Base-by-base conservation (phyloP, 1,139 yeast species). In the Suhomyces atakaporum region DNA sequence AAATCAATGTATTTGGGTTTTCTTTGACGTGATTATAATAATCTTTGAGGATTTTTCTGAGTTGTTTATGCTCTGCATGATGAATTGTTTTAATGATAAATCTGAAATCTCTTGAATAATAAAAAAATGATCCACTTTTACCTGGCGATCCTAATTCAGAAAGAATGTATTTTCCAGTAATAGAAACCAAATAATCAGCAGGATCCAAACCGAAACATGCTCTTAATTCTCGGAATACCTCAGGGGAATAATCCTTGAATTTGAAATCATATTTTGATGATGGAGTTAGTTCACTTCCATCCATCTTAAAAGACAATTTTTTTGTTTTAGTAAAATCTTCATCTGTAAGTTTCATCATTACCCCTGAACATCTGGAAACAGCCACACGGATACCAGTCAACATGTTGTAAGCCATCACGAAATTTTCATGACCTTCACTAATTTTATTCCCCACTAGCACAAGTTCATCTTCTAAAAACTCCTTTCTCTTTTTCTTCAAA, bases 101-200 rank as follows among this genome's bases (percentile, higher is more conserved):
- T 45, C 94, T 75, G 63, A 84, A 90, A 63, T 94, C 98, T 46
- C 96, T 73, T 9, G 97, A 88, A 60, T 85, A 94, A 63, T 92
- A 94, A 56, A 94, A 94, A 55, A 92, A 90, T 0, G 97, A 88
- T 0, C 98, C 98, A 51, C 95, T 84, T 60, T 94, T 94, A 3
- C 99, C 99, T 0, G 97, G 97, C 2, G 97, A 88, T 14, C 94
- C 96, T 46, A 90, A 69, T 62, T 92, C 97, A 21, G 95, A 84
- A 31, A 94, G 74, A 46, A 94, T 87, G 54, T 90, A 92, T 60
- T 89, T 89, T 13, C 96, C 92, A 1, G 97, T 90, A 46, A 94
- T 73, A 1, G 97, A 87, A 52, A 92, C 83, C 43, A 94, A 71
- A 60, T 94, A 94, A 60, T 94, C 98, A 1, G 97, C 97, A 2